Evolutionary conservation across 2,329 filamentous ascomycete species (phyloP), one percentile per base, ranked within the genome.

Genomic region (Dothideomycetes sp.): DNA sequence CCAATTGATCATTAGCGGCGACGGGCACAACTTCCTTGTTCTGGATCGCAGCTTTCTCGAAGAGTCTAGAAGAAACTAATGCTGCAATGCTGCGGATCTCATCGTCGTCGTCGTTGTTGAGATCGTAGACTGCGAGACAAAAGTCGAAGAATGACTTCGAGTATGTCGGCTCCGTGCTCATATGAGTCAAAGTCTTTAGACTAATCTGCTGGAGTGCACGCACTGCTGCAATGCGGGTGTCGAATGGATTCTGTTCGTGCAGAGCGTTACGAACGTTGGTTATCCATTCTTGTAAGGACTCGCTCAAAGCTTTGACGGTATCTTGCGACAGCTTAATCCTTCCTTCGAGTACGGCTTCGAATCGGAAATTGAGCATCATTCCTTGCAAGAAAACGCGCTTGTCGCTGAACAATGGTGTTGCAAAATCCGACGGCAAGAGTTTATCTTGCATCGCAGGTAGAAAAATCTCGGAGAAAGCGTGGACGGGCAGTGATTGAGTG

Each of bases 71-170:
- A 0, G 71, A 66, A 1, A 74, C 69, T 0, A 51, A 45, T 2
- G 79, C 74, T 6, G 80, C 81, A 1, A 74, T 58, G 23, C 80
- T 73, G 31, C 89, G 77, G 47, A 95, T 74, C 43, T 95, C 87
- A 47, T 94, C 85, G 55, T 96, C 89, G 55, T 96, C 89, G 55
- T 96, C 91, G 54, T 84, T 83, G 4, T 94, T 70, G 32, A 78
- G 69, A 55, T 86, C 80, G 59, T 91, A 88, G 1, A 89, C 64
- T 3, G 80, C 68, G 4, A 86, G 58, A 37, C 82, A 72, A 20
- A 75, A 64, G 1, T 74, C 64, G 1, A 85, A 59, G 23, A 76
- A 44, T 5, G 19, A 15, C 11, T 41, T 8, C 9, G 49, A 38
- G 13, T 23, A 33, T 15, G 2, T 4, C 4, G 20, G 11, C 1